phyloP scores from a whole-genome alignment of 352 stramenopile species.

The Thalassiosira hispida region DNA sequence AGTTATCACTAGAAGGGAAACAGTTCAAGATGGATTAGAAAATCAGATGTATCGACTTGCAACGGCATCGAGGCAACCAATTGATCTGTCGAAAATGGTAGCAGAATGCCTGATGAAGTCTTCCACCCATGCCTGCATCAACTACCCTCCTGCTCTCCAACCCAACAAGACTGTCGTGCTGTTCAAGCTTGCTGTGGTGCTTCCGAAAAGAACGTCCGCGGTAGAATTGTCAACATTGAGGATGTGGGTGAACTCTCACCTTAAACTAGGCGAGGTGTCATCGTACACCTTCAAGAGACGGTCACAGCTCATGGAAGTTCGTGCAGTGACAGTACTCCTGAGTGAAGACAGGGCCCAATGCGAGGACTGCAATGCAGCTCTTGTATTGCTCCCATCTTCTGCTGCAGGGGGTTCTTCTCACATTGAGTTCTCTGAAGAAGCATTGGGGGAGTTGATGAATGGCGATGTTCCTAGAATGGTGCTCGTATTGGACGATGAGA shows the following conservation, averaged over 20 bases:
- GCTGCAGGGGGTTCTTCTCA: background rate
- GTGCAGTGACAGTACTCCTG: conserved; percentile 40
- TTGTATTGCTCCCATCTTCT: conserved; percentile 47
- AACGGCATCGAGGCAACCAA: conserved; percentile 34
- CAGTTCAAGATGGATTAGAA: conserved; percentile 20
- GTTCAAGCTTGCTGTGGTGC: conserved; percentile 50
- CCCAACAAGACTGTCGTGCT: conserved; percentile 29
- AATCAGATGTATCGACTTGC: conserved; percentile 49
- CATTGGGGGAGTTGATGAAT: conserved; percentile 11
- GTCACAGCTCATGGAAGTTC: conserved; percentile 30
- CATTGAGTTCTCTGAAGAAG: conserved; percentile 27
- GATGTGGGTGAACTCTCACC: conserved; percentile 54
- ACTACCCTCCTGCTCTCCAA: conserved; percentile 17
- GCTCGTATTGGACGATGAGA: conserved; percentile 25
- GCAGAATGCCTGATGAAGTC: conserved; percentile 23
- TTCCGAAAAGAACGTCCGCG: conserved; percentile 27
- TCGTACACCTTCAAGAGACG: conserved; percentile 12
- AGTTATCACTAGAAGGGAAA: background rate
- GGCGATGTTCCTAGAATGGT: conserved; percentile 41
- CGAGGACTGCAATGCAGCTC: conserved; percentile 48
- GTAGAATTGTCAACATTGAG: conserved; percentile 39
- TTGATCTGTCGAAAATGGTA: conserved; percentile 43
- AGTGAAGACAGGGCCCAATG: conserved; percentile 41
- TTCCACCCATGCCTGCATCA: background rate
- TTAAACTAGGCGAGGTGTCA: conserved; percentile 28